Conservation (phyloP, 768 basidiomycete genomes). For the Gloeopeniophorella convolvens region DNA sequence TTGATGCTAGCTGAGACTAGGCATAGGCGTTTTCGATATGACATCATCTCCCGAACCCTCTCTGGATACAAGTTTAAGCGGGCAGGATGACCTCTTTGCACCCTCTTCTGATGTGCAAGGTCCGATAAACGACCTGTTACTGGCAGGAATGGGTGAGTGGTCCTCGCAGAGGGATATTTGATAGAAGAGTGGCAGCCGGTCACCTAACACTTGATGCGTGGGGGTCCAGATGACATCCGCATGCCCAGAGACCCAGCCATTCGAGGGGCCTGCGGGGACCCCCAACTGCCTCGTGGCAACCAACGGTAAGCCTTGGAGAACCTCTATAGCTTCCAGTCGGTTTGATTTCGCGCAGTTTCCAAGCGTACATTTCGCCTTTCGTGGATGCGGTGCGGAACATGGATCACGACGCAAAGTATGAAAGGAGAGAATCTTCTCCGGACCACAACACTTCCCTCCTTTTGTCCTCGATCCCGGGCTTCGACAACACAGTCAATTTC, state of each 20-base stretch:
- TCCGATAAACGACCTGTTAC: conserved; percentile 1
- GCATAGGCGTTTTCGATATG: background rate
- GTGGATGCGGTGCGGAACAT: too few relatives aligned
- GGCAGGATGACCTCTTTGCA: background rate
- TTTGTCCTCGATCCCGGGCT: too few relatives aligned
- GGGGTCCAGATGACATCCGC: conserved; percentile 2
- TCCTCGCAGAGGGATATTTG: too few relatives aligned
- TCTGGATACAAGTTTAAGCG: background rate
- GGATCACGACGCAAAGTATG: background rate
- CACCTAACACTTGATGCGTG: too few relatives aligned
- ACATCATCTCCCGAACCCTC: background rate
- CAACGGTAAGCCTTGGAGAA: conserved; percentile 6
- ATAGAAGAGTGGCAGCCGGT: too few relatives aligned
- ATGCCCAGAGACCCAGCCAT: conserved; percentile 1
- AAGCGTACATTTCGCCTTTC: conserved; percentile 13
- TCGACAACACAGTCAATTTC: too few relatives aligned
- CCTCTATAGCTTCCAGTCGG: too few relatives aligned
- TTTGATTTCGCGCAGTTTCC: too few relatives aligned
- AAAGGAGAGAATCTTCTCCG: too few relatives aligned
- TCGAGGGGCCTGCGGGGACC: background rate
- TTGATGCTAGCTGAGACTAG: background rate
- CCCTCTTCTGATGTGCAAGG: background rate
- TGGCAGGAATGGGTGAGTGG: conserved; percentile 10
- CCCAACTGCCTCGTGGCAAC: background rate
- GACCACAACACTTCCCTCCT: too few relatives aligned